Base-by-base conservation (phyloP, 2,329 filamentous ascomycete genomes). In the Geosmithia morbida region DNA sequence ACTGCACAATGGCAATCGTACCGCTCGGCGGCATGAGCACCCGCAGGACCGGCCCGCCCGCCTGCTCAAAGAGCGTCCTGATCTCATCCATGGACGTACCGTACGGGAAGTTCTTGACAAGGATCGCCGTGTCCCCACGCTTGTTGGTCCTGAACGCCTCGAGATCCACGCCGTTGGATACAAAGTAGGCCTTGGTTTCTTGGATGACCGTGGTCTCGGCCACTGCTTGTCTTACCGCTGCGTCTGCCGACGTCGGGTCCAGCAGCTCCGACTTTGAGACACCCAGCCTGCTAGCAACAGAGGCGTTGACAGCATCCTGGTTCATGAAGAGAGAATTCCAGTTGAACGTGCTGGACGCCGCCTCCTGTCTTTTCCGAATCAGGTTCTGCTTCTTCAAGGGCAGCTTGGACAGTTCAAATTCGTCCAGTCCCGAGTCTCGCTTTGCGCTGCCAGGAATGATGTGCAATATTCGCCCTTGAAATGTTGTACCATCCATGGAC, bases 261-360 rank as follows among this genome's bases (percentile, higher is more conserved):
- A 98, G 73, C 49, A 98, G 67, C 56, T 95, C 88, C 11, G 87
- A 82, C 69, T 98, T 98, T 48, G 85, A 83, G 49, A 98, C 78
- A 44, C 90, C 89, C 49, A 98, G 73, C 47, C 89, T 83, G 59
- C 83, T 79, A 44, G 92, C 87, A 51, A 95, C 79, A 6, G 89
- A 94, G 45, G 86, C 81, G 66, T 96, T 89, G 46, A 98, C 88
- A 46, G 92, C 87, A 68, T 98, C 89, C 67, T 87, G 85, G 65
- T 85, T 96, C 85, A 98, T 94, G 65, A 92, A 98, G n/a, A 98
- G 71, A n/a, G 89, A 90, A 69, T 98, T 98, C 92, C 92, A 98
- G 61, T 90, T 95, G 67, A 97, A 97, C 1, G 77, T 80, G 45
- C 76, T 79, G 29, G 81, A 83, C 8, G 85, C 75, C 19, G 89